Evolutionary conservation across 106 monocot species (phyloP).

Genomic region (Triglochin maritima): DNA sequence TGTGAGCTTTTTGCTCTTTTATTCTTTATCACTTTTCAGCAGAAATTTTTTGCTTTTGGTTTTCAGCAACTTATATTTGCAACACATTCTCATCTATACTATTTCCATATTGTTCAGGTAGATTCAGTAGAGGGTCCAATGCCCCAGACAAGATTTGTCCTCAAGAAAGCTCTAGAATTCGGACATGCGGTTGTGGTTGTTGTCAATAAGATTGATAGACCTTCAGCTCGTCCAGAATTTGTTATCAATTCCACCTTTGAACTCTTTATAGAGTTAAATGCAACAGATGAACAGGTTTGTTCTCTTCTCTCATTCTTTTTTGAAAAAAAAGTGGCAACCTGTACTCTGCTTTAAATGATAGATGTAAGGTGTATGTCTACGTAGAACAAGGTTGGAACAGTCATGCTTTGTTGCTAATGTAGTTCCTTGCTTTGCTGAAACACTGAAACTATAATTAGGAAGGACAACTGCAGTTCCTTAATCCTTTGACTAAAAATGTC

Average conservation of each 20-base stretch:
- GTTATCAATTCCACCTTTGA: conserved; percentile 98
- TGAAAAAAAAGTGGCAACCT: not conserved
- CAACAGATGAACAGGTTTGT: conserved; percentile 90
- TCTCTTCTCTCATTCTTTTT: not conserved
- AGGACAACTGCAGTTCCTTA: too few relatives aligned
- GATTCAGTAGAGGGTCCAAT: conserved; percentile 99
- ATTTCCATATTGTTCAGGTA: conserved; percentile 35
- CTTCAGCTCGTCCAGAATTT: conserved; percentile 89
- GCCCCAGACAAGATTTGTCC: conserved; percentile 99
- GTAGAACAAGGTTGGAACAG: too few relatives aligned
- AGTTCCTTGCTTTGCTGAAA: too few relatives aligned
- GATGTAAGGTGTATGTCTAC: too few relatives aligned
- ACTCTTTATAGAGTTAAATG: conserved; percentile 99
- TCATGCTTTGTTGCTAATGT: too few relatives aligned
- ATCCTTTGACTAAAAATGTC: too few relatives aligned
- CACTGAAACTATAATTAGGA: too few relatives aligned
- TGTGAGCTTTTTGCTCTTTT: too few relatives aligned
- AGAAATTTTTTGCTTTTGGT: too few relatives aligned
- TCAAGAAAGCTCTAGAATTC: conserved; percentile 99
- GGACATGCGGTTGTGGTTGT: conserved; percentile 99
- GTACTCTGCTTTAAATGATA: too few relatives aligned
- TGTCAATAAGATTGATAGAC: conserved; percentile 92
- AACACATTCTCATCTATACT: not conserved
- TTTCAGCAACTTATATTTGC: not conserved
- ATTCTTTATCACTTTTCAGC: too few relatives aligned